A percentile compares a stretch with the other conserved stretches of the same genome.
Conservation (phyloP, 1,139 yeast genomes). For the Torulaspora pretoriensis region DNA sequence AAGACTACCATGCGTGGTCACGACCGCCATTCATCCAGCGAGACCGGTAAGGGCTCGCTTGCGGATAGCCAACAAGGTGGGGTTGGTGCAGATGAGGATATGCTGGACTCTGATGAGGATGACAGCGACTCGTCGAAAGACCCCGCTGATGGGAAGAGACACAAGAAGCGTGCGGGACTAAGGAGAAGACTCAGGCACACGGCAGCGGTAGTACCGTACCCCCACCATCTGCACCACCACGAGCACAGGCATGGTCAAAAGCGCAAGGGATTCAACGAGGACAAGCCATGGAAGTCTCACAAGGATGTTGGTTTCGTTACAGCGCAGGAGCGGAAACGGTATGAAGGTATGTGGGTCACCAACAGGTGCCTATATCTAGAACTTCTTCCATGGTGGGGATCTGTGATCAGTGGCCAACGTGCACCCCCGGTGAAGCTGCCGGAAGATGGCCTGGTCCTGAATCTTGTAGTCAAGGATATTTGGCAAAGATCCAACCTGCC, state of each 20-base stretch:
- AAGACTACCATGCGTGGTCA: constrained; percentile 27
- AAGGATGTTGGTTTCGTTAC: constrained; percentile 55
- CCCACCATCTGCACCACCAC: constrained; percentile 15
- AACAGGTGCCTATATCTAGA: constrained; percentile 65
- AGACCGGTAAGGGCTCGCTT: background rate
- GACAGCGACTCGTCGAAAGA: constrained; percentile 11
- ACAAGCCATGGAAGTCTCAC: constrained; percentile 95
- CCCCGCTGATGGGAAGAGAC: constrained; percentile 14
- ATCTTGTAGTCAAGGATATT: constrained; percentile 63
- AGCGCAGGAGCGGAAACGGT: constrained; percentile 74
- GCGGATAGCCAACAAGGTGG: background rate
- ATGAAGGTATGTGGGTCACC: constrained; percentile 91
- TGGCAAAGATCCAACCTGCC: constrained; percentile 79
- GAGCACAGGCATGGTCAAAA: constrained; percentile 12
- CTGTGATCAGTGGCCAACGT: constrained; percentile 27
- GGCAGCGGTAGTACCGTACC: constrained; percentile 17
- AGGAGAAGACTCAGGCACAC: constrained; percentile 19
- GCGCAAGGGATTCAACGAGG: constrained; percentile 61
- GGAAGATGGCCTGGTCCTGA: constrained; percentile 42
- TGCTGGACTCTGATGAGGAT: constrained; percentile 15
- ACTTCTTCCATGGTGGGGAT: constrained; percentile 35
- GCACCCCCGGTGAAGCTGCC: constrained; percentile 27
- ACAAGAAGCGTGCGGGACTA: constrained; percentile 13
- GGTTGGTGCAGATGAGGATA: background rate
- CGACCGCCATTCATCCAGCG: constrained; percentile 7